Conservation (phyloP, 2,329 filamentous ascomycete genomes). For the Claviceps citrina region DNA sequence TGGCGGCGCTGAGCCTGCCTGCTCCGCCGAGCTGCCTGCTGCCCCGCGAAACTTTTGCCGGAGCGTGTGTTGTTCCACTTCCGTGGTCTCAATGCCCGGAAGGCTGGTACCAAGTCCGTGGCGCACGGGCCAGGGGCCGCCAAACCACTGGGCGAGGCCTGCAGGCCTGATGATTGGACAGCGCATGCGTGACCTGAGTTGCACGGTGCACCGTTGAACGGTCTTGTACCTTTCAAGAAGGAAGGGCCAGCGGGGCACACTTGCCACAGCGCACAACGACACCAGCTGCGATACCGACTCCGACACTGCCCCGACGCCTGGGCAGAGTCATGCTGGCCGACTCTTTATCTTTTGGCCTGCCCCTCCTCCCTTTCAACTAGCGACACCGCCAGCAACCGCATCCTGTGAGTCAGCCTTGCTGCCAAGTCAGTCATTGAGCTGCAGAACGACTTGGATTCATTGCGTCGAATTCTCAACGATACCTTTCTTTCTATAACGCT, state of each 20-base stretch:
- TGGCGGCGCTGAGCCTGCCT: not conserved
- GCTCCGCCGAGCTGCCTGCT: conserved; percentile 3
- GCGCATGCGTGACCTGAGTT: conserved; percentile 6
- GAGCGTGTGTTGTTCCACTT: conserved; percentile 15
- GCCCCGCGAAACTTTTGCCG: conserved; percentile 17
- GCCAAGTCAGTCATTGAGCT: not conserved
- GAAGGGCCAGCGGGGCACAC: conserved; percentile 9
- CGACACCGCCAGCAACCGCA: not conserved
- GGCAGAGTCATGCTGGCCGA: conserved; percentile 3
- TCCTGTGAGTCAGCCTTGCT: not conserved
- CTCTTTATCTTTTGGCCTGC: conserved; percentile 1
- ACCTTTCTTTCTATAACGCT: no score
- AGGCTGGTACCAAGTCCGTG: not conserved
- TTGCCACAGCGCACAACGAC: not conserved
- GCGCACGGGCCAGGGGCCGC: conserved; percentile 2
- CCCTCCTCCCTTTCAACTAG: not conserved
- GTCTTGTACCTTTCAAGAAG: conserved; percentile 6
- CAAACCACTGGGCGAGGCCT: no score
- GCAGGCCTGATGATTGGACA: conserved; percentile 8
- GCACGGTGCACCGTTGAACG: no score
- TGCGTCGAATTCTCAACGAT: no score
- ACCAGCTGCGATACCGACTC: not conserved
- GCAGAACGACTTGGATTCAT: not conserved
- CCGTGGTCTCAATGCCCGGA: conserved; percentile 4
- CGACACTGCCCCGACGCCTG: not conserved